Conservation (phyloP, 805 yeast species). For the Yueomyces sp. region DNA sequence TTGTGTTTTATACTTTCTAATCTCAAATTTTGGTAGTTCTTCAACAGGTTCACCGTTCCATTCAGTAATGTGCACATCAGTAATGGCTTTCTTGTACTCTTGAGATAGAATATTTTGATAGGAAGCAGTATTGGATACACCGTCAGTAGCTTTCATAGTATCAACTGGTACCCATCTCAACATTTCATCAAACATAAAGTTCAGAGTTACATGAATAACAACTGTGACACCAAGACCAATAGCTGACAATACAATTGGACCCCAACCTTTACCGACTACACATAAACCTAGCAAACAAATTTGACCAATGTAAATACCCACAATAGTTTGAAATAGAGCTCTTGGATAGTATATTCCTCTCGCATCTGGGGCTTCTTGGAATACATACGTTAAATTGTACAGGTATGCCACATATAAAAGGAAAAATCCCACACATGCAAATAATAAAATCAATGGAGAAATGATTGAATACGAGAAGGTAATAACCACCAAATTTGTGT, state of each 20-base stretch:
- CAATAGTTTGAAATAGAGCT: slow-evolving; percentile 77
- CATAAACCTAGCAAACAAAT: slow-evolving; percentile 76
- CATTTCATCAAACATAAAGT: slow-evolving; percentile 51
- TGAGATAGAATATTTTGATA: slow-evolving; percentile 19
- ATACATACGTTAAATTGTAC: slow-evolving; percentile 65
- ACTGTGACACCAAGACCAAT: slow-evolving; percentile 52
- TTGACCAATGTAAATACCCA: slow-evolving; percentile 82
- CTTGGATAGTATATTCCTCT: slow-evolving; percentile 80
- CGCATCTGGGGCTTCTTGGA: slow-evolving; percentile 52
- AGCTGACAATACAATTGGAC: slow-evolving; percentile 70
- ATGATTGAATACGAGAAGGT: slow-evolving; percentile 55
- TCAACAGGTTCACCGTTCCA: slow-evolving; percentile 8
- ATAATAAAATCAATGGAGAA: slow-evolving; percentile 71
- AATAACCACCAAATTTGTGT: slow-evolving; percentile 58
- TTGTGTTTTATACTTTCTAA: slow-evolving; percentile 16
- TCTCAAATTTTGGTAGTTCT: slow-evolving; percentile 20
- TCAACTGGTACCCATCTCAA: slow-evolving; percentile 50
- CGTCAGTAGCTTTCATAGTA: slow-evolving; percentile 67
- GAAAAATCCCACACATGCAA: slow-evolving; percentile 57
- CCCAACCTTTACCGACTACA: slow-evolving; percentile 90
- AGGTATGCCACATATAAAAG: slow-evolving; percentile 65
- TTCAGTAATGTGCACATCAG: slow-evolving; percentile 1
- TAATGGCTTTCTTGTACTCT: slow-evolving; percentile 1
- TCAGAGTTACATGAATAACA: slow-evolving; percentile 54
- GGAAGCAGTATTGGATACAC: slow-evolving; percentile 50